Conservation (phyloP, 305 asterid species). For the Caryopteris hybrid region DNA sequence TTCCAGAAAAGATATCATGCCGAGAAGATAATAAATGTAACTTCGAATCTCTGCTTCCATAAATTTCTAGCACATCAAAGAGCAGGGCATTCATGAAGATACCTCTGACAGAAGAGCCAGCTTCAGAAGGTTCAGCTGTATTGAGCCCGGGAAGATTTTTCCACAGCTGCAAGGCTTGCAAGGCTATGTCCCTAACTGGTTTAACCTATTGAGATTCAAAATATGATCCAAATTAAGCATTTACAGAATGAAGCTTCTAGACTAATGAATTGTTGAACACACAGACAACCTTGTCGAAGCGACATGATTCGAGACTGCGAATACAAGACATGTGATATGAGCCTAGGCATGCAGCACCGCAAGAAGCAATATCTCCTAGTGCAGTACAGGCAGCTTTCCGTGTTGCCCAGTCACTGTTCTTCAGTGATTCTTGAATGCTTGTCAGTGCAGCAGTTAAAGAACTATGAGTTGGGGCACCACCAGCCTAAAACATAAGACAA, state of each 20-base stretch:
- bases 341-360: slow-evolving; percentile 60
- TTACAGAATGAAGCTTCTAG: slow-evolving; percentile 14
- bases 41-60: background rate
- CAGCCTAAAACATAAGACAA: slow-evolving; percentile 62
- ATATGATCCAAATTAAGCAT: slow-evolving; percentile 22
- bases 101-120: slow-evolving; percentile 91
- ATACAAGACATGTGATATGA: slow-evolving; percentile 67
- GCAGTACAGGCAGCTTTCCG: slow-evolving; percentile 90
- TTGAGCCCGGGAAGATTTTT: slow-evolving; percentile 64
- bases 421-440: slow-evolving; percentile 84
- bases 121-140: slow-evolving; percentile 86
- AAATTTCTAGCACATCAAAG: slow-evolving; percentile 4
- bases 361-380: slow-evolving; percentile 82
- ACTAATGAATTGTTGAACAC: slow-evolving; percentile 10
- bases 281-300: slow-evolving; percentile 80
- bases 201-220: slow-evolving; percentile 56
- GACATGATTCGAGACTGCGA: slow-evolving; percentile 82
- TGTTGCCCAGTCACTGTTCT: slow-evolving; percentile 86
- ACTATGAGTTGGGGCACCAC: slow-evolving; percentile 68
- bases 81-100: slow-evolving; percentile 10
- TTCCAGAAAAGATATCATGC: background rate
- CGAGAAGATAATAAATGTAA: background rate
- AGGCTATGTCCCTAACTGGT: slow-evolving; percentile 86
- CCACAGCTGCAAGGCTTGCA: slow-evolving; percentile 93
- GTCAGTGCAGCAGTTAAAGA: slow-evolving; percentile 63